These are phyloP conservation scores for Rusavskia elegans DNA, from an alignment of 495 filamentous ascomycete genomes.

Conservation along the genomic window DNA sequence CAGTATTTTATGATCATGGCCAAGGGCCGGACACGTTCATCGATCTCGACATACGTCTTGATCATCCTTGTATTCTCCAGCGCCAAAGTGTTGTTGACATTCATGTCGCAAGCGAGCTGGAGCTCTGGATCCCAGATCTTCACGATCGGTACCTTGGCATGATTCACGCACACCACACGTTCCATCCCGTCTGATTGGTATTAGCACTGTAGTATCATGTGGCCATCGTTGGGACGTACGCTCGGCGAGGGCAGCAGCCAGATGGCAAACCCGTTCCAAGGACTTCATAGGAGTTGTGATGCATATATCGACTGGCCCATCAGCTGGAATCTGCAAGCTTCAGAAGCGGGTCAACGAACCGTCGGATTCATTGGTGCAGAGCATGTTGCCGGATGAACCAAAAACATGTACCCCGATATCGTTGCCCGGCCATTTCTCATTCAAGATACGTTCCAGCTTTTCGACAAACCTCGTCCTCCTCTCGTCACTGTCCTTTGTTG, in stretches of 20 bases:
- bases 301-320: conserved; percentile 72
- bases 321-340: too few species aligned
- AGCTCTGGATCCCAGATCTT: conserved; percentile 98
- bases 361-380: conserved; percentile 94
- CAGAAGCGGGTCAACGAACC: conserved; percentile 36
- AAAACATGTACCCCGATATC: conserved; percentile 86
- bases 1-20: conserved; percentile 96
- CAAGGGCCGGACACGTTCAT: conserved; percentile 74
- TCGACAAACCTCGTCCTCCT: conserved; percentile 58
- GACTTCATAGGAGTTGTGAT: conserved; percentile 80
- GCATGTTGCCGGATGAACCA: conserved; percentile 88
- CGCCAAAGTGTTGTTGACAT: conserved; percentile 90
- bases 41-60: conserved; percentile 88
- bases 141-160: conserved; percentile 93
- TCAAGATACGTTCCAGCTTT: conserved; percentile 77
- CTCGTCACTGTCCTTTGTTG: conserved; percentile 60
- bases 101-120: conserved; percentile 88
- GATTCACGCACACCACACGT: conserved; percentile 79
- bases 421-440: conserved; percentile 78
- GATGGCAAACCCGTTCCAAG: conserved; percentile 70
- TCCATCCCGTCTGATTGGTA: conserved; percentile 71
- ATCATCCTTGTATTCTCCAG: conserved; percentile 97
- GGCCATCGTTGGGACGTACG: conserved; percentile 37
- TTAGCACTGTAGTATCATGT: conserved; percentile 14
- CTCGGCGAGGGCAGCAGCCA: conserved; percentile 68